phyloP scores from a whole-genome alignment of 768 basidiomycete species.

The Lentinus brumalis region DNA sequence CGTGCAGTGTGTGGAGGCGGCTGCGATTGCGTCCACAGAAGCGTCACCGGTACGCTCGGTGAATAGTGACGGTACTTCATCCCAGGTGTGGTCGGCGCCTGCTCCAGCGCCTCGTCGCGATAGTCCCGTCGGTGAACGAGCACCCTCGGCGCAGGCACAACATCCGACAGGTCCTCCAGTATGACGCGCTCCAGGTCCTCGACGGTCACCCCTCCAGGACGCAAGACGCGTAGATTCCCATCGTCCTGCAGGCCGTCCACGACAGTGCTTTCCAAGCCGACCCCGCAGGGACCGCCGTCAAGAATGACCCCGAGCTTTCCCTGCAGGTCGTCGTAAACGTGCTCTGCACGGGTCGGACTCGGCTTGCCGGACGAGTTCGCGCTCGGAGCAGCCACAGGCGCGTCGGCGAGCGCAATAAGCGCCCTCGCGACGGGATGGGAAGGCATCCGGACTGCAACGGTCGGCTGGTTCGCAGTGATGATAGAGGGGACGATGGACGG shows the following conservation, averaged over 20 bases:
- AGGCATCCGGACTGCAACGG: constrained; percentile 92
- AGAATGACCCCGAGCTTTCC: constrained; percentile 78
- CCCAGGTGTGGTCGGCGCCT: constrained; percentile 90
- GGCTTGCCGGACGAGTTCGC: constrained; percentile 95
- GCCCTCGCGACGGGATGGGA: constrained; percentile 91
- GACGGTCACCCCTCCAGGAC: constrained; percentile 91
- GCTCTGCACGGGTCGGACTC: constrained; percentile 86
- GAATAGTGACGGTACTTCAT: constrained; percentile 99
- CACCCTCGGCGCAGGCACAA: constrained; percentile 50
- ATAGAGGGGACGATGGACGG: constrained; percentile 62
- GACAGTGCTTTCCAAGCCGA: constrained; percentile 96
- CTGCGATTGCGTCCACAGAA: constrained; percentile 57
- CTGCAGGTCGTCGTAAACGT: constrained; percentile 78
- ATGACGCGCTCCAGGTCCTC: constrained; percentile 78
- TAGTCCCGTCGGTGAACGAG: constrained; percentile 84
- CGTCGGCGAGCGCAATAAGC: constrained; percentile 71
- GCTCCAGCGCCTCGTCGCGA: constrained; percentile 64
- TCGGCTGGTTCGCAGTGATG: constrained; percentile 77
- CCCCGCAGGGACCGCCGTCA: constrained; percentile 88
- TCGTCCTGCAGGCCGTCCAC: constrained; percentile 82
- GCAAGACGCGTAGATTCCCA: constrained; percentile 76
- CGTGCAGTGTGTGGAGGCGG: constrained; percentile 40
- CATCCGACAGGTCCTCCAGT: constrained; percentile 38
- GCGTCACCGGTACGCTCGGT: constrained; percentile 81
- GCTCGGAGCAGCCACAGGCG: constrained; percentile 90